Conservation (phyloP, 495 filamentous ascomycete genomes). For the Pseudoneurospora amorphoporcata region DNA sequence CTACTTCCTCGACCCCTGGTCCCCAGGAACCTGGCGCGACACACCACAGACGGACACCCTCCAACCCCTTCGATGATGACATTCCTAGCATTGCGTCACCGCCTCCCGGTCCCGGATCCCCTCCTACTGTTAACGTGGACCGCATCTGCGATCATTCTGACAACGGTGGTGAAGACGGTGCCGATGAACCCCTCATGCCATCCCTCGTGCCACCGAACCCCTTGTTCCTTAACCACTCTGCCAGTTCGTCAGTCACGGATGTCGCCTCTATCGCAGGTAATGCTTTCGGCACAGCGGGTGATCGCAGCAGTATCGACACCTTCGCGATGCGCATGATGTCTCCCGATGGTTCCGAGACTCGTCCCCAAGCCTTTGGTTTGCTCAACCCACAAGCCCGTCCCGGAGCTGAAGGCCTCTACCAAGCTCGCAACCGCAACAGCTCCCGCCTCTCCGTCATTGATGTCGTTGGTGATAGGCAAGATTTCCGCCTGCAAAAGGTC, state of each 20-base stretch:
- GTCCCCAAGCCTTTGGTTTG: conserved; percentile 9
- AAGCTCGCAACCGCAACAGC: conserved; percentile 10
- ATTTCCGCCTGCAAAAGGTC: conserved; percentile 46
- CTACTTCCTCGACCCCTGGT: neutral
- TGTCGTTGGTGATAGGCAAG: conserved; percentile 13
- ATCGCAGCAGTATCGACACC: conserved; percentile 14
- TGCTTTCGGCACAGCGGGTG: conserved; percentile 6
- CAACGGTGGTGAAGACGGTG: neutral
- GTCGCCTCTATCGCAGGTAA: conserved; percentile 10
- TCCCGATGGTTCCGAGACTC: conserved; percentile 11
- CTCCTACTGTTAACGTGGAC: neutral
- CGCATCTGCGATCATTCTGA: neutral
- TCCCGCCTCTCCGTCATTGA: conserved; percentile 14
- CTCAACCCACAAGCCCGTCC: conserved; percentile 11
- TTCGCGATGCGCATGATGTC: conserved; percentile 22
- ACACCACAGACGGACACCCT: conserved; percentile 3
- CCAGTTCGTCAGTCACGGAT: conserved; percentile 12
- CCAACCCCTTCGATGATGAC: conserved; percentile 8
- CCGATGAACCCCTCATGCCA: conserved; percentile 10
- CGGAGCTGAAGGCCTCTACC: conserved; percentile 10
- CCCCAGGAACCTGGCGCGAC: conserved; percentile 6
- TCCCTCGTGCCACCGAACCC: conserved; percentile 15
- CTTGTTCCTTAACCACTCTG: conserved; percentile 13
- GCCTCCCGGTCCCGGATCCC: conserved; percentile 3
- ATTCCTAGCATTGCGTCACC: neutral